A percentile compares a stretch with the other conserved stretches of the same genome.
Evolutionary conservation across 2,329 filamentous ascomycete genomes (phyloP).

Genomic region (Fusarium chlamydosporum): DNA sequence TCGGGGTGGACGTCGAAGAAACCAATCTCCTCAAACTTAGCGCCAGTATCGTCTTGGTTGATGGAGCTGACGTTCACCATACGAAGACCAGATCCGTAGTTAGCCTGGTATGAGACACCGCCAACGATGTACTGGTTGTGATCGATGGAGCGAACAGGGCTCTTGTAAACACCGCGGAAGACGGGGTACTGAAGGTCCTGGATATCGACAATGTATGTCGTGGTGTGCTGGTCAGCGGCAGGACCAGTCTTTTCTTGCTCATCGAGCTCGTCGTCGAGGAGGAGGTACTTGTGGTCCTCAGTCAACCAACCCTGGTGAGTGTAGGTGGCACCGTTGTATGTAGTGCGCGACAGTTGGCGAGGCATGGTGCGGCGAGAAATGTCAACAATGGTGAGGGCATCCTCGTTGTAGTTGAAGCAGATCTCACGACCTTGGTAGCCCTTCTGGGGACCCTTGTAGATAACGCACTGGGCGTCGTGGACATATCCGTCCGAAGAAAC

Average conservation of each 20-base stretch:
- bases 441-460: conserved; percentile 15
- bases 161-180: conserved; percentile 41
- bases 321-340: conserved; percentile 19
- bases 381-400: conserved; percentile 18
- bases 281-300: conserved; percentile 59
- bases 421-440: conserved; percentile 17
- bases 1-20: conserved; percentile 20
- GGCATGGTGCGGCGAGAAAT: conserved; percentile 23
- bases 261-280: conserved; percentile 68
- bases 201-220: conserved; percentile 66
- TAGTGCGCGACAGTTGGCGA: conserved; percentile 18
- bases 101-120: conserved; percentile 18
- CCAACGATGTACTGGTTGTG: conserved; percentile 19
- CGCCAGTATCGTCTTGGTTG: conserved; percentile 12
- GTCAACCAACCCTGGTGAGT: conserved; percentile 68
- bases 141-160: conserved; percentile 19
- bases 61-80: conserved; percentile 20
- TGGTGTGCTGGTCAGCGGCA: conserved; percentile 58
- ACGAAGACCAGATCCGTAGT: conserved; percentile 7
- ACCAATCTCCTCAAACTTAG: conserved; percentile 9
- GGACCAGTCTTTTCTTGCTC: conserved; percentile 60
- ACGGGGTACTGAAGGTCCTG: conserved; percentile 57
- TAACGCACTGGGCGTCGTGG: conserved; percentile 20
- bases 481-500: conserved; percentile 7
- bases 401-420: conserved; percentile 25